These are phyloP conservation scores for Taxawa tesnikishii DNA, from an alignment of 2,329 filamentous ascomycete genomes.

Conservation along the genomic window DNA sequence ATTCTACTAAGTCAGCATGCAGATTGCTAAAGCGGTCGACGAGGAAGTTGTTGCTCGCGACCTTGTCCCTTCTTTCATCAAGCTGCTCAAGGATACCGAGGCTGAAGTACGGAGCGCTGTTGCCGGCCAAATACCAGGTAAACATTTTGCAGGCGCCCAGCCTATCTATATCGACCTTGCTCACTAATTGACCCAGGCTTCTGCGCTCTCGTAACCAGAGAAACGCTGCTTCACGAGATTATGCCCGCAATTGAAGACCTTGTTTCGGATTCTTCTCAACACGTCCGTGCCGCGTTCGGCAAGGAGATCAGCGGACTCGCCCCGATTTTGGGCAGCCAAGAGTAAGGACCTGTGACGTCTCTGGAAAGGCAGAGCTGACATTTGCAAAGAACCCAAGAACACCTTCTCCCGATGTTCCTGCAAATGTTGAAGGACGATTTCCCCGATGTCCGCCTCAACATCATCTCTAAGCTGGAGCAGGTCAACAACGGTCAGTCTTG, in stretches of 20 bases:
- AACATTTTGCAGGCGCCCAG: slow-evolving; percentile 8
- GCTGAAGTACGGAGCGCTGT: slow-evolving; percentile 95
- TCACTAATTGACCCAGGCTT: slow-evolving; percentile 51
- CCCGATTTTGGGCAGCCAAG: slow-evolving; percentile 93
- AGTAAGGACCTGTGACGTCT: slow-evolving; percentile 44
- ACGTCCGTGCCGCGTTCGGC: slow-evolving; percentile 87
- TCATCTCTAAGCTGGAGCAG: slow-evolving; percentile 98
- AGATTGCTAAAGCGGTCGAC: slow-evolving; percentile 97
- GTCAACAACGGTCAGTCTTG: slow-evolving; percentile 78
- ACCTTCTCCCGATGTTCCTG: slow-evolving; percentile 95
- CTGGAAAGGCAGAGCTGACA: background rate
- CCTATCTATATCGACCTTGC: background rate
- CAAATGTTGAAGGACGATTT: slow-evolving; percentile 99
- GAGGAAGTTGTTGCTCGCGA: slow-evolving; percentile 92
- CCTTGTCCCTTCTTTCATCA: slow-evolving; percentile 91
- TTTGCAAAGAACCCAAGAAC: slow-evolving; percentile 67
- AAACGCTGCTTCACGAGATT: slow-evolving; percentile 83
- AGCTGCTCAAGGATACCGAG: slow-evolving; percentile 94
- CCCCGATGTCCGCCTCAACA: slow-evolving; percentile 93
- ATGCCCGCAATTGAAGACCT: slow-evolving; percentile 95
- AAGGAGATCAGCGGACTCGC: slow-evolving; percentile 95
- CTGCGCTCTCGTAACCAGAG: slow-evolving; percentile 77
- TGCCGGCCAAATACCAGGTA: slow-evolving; percentile 87
- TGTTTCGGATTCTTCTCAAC: slow-evolving; percentile 90
- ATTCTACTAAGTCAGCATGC: slow-evolving; percentile 8